phyloP scores from a whole-genome alignment of 352 stramenopile species.

The Elongisporangium prolatum region DNA sequence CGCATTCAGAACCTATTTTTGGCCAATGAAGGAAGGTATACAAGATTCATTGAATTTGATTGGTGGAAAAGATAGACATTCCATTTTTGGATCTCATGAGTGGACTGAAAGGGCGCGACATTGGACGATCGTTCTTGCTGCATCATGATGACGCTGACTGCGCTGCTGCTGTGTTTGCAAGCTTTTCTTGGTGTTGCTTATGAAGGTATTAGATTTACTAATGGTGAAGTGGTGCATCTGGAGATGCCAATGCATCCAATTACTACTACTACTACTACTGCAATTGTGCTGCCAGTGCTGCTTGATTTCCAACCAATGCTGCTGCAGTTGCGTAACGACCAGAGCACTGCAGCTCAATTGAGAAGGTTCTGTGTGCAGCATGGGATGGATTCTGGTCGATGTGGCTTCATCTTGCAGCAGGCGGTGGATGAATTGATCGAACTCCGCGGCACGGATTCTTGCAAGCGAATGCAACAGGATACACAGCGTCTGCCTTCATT shows the following conservation, averaged over 20 bases:
- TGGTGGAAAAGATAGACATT: constrained; percentile 9
- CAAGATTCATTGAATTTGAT: not conserved
- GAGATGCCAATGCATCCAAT: not conserved
- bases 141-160: not conserved
- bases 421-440: constrained; percentile 26
- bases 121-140: constrained; percentile 2
- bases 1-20: constrained; percentile 11
- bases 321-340: constrained; percentile 25
- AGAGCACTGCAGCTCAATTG: constrained; percentile 22
- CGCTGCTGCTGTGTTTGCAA: not conserved
- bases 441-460: constrained; percentile 16
- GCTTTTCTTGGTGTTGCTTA: not conserved
- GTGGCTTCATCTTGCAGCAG: constrained; percentile 14
- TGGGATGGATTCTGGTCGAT: constrained; percentile 16
- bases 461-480: not conserved
- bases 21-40: not conserved
- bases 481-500: constrained; percentile 21
- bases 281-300: constrained; percentile 31
- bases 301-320: constrained; percentile 50
- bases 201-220: not conserved
- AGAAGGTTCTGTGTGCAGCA: constrained; percentile 37
- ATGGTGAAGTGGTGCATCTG: not conserved
- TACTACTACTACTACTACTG: constrained; percentile 9
- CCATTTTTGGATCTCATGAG: constrained; percentile 2
- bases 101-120: not conserved